These are phyloP conservation scores for Suhomyces prunicola DNA, from an alignment of 805 yeast species.

Conservation along the genomic window DNA sequence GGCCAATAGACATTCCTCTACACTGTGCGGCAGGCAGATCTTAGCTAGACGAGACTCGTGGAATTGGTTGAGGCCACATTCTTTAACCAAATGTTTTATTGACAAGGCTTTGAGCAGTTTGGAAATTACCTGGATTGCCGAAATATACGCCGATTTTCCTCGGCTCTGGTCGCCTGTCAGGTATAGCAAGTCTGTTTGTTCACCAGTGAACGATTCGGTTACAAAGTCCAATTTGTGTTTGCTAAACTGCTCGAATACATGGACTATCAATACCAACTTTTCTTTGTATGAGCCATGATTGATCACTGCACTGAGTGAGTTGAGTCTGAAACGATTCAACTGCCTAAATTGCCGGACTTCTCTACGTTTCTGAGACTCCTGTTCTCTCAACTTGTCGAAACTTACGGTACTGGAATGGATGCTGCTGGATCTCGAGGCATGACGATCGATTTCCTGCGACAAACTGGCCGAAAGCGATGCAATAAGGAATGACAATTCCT, in stretches of 20 bases:
- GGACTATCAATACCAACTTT: constrained; percentile 19
- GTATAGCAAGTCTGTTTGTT: constrained; percentile 1
- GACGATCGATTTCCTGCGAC: constrained; percentile 21
- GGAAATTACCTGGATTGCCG: constrained; percentile 13
- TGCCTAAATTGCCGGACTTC: constrained; percentile 2
- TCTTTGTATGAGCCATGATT: constrained; percentile 29
- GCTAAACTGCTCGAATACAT: constrained; percentile 16
- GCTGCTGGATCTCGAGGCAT: constrained; percentile 21
- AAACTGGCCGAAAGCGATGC: constrained; percentile 18
- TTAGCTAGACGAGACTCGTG: constrained; percentile 9
- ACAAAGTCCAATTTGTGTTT: constrained; percentile 4
- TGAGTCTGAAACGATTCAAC: constrained; percentile 7
- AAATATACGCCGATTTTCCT: constrained; percentile 17
- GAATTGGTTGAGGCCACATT: constrained; percentile 16
- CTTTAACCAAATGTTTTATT: constrained; percentile 13
- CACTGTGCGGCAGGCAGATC: neutral
- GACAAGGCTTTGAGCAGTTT: constrained; percentile 12
- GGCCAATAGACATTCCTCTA: constrained; percentile 3
- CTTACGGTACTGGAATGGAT: constrained; percentile 18
- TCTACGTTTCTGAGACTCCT: constrained; percentile 7
- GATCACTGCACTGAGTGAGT: constrained; percentile 21
- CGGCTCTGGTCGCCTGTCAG: constrained; percentile 9
- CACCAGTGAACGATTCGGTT: neutral
- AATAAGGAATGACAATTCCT: constrained; percentile 17
- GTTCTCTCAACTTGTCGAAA: constrained; percentile 5